Base-by-base conservation (phyloP, 176 grass and related monocot species). In the Rhynchospora breviuscula region DNA sequence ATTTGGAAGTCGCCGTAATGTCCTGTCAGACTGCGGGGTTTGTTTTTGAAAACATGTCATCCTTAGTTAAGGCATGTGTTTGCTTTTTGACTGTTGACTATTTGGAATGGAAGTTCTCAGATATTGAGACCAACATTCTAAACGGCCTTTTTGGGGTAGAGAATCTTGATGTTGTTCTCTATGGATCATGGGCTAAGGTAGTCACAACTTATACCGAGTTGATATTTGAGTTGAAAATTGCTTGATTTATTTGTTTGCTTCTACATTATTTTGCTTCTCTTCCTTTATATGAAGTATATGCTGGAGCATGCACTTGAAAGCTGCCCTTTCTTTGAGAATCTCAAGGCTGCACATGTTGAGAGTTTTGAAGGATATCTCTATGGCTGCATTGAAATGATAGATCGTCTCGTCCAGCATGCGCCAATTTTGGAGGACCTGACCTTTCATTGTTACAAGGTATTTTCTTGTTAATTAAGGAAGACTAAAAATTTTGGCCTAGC, bases 31-130 rank as follows among this genome's bases (percentile, higher is more conserved):
- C n/a, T 49, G 69, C 69, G 3, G 45, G 69, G 4, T 21, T 73
- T 73, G 45, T 73, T 73, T 73, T 73, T 17, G 45, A 46, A 12
- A 73, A 73, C 45, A 73, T 73, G 69, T 48, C n/a, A 22, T 73
- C 69, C 2, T 43, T 73, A 49, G n/a, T 73, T 22, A 73, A 49
- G 12, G 69, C 69, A 73, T 23, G 44, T 51, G 69, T 73, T 40
- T 49, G 69, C 69, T 73, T 73, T 47, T 73, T 73, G 33, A 35
- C 33, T 35, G 33, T 35, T 35, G 33, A 35, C 33, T 3, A 35
- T 35, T 35, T 35, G 33, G 3, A 35, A 35, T 35, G 2, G 33
- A 35, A 3, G 33, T 35, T 35, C 3, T 35, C 33, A 35, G 33
- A 76, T 53, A 76, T 19, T 21, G 22, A 76, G 47, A 4, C 21